Percentiles rank a stretch among this genome's conserved stretches.
Conservation (phyloP, 441 rosid species). For the Caryocar brasiliense region DNA sequence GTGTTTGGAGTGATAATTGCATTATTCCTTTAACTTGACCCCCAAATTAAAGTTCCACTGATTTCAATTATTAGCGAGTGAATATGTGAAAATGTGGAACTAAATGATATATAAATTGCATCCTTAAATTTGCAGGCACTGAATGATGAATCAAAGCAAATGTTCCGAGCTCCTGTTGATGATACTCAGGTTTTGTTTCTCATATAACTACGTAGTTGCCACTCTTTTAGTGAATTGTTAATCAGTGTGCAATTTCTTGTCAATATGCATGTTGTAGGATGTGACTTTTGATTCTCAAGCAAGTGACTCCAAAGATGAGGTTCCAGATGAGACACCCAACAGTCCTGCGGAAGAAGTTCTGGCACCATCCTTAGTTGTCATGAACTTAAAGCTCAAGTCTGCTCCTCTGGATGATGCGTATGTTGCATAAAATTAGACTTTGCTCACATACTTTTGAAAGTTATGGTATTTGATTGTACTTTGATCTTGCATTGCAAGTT, state of each 20-base stretch:
- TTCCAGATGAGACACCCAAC: conserved; percentile 34
- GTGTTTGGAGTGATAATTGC: not conserved
- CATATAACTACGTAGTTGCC: conserved; percentile 6
- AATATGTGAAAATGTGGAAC: not conserved
- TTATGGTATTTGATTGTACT: too few relatives aligned
- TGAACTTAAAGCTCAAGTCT: conserved; percentile 63
- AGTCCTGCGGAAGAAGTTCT: conserved; percentile 53
- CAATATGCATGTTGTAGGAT: conserved; percentile 35
- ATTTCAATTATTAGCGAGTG: too few relatives aligned
- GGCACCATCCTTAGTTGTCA: conserved; percentile 56
- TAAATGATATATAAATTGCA: conserved; percentile 1
- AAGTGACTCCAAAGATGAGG: conserved; percentile 34
- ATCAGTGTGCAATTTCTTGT: not conserved
- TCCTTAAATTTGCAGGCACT: conserved; percentile 25
- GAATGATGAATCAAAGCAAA: conserved; percentile 22
- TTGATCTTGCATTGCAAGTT: too few relatives aligned
- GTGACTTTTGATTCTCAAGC: conserved; percentile 40
- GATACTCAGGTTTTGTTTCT: conserved; percentile 44
- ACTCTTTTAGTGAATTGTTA: not conserved
- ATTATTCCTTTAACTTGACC: not conserved
- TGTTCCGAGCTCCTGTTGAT: conserved; percentile 38
- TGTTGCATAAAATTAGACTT: too few relatives aligned
- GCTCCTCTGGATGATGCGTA: conserved; percentile 46
- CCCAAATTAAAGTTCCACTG: not conserved
- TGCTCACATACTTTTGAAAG: too few relatives aligned